Percentiles rank a stretch among this genome's conserved stretches.
Conservation (phyloP, 2,329 filamentous ascomycete genomes). For the Alternaria angustiovoidea region DNA sequence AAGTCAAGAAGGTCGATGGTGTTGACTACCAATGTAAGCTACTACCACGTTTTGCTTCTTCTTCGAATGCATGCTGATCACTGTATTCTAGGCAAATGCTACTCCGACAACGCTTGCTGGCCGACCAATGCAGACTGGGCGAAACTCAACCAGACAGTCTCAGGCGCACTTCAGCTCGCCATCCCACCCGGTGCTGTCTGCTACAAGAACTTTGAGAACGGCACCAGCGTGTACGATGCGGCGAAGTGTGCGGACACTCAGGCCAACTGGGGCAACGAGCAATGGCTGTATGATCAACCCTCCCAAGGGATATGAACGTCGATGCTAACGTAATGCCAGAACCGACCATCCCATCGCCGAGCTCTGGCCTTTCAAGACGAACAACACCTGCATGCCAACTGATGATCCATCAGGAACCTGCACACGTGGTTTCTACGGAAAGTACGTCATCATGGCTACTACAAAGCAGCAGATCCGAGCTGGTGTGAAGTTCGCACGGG, state of each 20-base stretch:
- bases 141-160: constrained; percentile 41
- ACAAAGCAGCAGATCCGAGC: constrained; percentile 44
- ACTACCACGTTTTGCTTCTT: background rate
- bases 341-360: constrained; percentile 44
- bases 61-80: background rate
- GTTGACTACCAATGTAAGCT: constrained; percentile 36
- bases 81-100: constrained; percentile 36
- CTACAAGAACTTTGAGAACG: constrained; percentile 35
- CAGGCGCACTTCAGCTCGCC: constrained; percentile 37
- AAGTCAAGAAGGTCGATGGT: constrained; percentile 36
- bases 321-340: constrained; percentile 20
- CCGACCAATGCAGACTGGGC: constrained; percentile 38
- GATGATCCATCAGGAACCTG: constrained; percentile 35
- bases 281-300: constrained; percentile 39
- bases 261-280: constrained; percentile 40
- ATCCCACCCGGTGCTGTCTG: constrained; percentile 43
- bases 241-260: constrained; percentile 38
- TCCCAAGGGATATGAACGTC: background rate
- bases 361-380: constrained; percentile 46
- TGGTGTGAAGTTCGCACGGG: constrained; percentile 45
- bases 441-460: constrained; percentile 46
- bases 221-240: constrained; percentile 32
- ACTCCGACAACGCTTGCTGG: constrained; percentile 46
- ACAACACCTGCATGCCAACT: constrained; percentile 45
- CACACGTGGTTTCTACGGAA: constrained; percentile 44